Conservation (phyloP, 306 rosid species). For the Purshia tridentata region DNA sequence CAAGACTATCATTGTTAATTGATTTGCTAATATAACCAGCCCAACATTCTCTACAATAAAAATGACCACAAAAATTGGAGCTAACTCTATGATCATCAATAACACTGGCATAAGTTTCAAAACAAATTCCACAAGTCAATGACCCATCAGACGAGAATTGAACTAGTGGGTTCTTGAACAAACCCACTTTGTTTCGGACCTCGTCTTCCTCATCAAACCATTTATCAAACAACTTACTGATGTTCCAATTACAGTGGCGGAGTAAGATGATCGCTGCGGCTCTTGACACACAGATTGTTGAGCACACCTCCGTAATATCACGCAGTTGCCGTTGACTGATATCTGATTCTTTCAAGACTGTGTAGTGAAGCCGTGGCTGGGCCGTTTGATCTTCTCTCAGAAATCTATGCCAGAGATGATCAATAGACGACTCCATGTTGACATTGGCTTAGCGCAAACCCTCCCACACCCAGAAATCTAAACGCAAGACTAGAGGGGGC, state of each 20-base stretch:
- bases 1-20: conserved; percentile 68
- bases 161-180: conserved; percentile 49
- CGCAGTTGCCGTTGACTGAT: conserved; percentile 44
- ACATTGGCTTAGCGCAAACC: too few relatives aligned
- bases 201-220: conserved; percentile 75
- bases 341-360: conserved; percentile 16
- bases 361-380: not conserved
- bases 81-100: conserved; percentile 35
- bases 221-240: conserved; percentile 61
- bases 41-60: conserved; percentile 74
- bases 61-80: conserved; percentile 75
- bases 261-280: conserved; percentile 61
- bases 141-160: conserved; percentile 19
- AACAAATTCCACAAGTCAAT: conserved; percentile 70
- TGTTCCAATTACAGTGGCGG: conserved; percentile 72
- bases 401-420: not conserved
- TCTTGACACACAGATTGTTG: conserved; percentile 55
- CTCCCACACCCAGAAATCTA: too few relatives aligned
- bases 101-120: conserved; percentile 36
- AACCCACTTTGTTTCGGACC: conserved; percentile 61
- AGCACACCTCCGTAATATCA: conserved; percentile 52
- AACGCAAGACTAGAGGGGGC: too few relatives aligned
- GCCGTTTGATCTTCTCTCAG: conserved; percentile 8
- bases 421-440: not conserved
- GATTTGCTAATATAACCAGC: conserved; percentile 66